These are phyloP conservation scores for Pichia thaimueangensis DNA, from an alignment of 805 yeast species.

Conservation along the genomic window DNA sequence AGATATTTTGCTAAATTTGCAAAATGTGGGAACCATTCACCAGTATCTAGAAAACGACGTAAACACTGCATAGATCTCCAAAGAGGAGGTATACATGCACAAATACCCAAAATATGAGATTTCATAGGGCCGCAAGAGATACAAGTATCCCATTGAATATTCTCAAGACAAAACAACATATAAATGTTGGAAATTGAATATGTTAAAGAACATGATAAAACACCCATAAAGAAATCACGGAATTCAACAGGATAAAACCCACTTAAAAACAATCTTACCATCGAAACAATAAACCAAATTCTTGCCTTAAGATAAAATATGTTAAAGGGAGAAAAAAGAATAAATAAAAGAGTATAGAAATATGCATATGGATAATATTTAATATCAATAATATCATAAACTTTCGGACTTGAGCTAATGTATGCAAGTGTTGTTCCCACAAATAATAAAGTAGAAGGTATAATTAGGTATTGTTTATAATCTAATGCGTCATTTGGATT, in stretches of 20 bases:
- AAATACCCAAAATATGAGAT: slow-evolving; percentile 74
- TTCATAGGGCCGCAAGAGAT: slow-evolving; percentile 67
- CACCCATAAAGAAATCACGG: slow-evolving; percentile 89
- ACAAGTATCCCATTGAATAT: slow-evolving; percentile 59
- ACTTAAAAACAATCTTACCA: slow-evolving; percentile 67
- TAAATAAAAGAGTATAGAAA: slow-evolving; percentile 42
- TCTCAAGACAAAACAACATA: slow-evolving; percentile 76
- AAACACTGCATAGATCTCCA: slow-evolving; percentile 90
- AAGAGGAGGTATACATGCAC: slow-evolving; percentile 75
- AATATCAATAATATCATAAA: slow-evolving; percentile 52
- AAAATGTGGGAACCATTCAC: slow-evolving; percentile 93
- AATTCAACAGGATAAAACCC: slow-evolving; percentile 95
- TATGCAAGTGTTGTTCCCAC: slow-evolving; percentile 56
- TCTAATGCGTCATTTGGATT: slow-evolving; percentile 61
- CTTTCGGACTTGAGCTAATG: slow-evolving; percentile 64
- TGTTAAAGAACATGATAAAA: slow-evolving; percentile 79
- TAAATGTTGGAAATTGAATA: slow-evolving; percentile 82
- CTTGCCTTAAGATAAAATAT: slow-evolving; percentile 54
- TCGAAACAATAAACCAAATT: slow-evolving; percentile 65
- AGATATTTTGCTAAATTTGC: slow-evolving; percentile 80
- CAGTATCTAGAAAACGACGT: slow-evolving; percentile 86
- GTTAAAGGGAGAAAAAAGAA: slow-evolving; percentile 58
- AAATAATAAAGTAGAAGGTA: slow-evolving; percentile 56
- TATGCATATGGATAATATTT: slow-evolving; percentile 75
- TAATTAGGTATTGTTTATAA: slow-evolving; percentile 54